Conservation (phyloP, 192 early-diverging fungal species). For the Geranomyces variabilis region DNA sequence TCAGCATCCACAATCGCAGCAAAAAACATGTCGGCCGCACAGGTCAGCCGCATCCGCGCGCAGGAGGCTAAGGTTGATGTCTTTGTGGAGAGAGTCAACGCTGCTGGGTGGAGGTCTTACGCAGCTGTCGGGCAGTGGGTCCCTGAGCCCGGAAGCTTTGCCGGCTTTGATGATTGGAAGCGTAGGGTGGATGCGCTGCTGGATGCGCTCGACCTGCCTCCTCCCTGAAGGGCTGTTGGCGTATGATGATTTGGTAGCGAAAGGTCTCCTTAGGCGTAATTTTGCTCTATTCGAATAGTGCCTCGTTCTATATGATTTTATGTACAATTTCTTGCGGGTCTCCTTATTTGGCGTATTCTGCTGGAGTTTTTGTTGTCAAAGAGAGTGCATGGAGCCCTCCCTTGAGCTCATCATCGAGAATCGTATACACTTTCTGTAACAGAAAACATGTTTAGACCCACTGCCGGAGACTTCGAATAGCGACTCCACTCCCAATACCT, state of each 20-base stretch:
- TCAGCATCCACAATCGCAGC: not conserved
- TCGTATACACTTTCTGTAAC: constrained; percentile 62
- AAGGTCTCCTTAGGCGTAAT: too few relatives aligned
- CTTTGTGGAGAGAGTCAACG: not conserved
- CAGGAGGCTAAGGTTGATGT: not conserved
- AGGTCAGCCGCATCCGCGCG: not conserved
- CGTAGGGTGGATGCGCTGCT: not conserved
- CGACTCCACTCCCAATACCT: constrained; percentile 19
- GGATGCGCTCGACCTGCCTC: not conserved
- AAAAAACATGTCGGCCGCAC: not conserved
- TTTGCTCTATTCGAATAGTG: too few relatives aligned
- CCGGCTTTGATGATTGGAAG: not conserved
- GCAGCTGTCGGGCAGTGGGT: not conserved
- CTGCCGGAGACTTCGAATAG: not conserved
- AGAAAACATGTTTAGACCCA: not conserved
- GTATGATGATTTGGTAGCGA: too few relatives aligned
- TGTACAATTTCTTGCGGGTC: not conserved
- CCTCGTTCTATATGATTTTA: not conserved
- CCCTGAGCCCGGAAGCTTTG: not conserved
- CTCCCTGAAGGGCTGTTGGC: too few relatives aligned
- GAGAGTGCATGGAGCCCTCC: constrained; percentile 73
- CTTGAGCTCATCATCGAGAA: constrained; percentile 74
- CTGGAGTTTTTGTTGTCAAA: constrained; percentile 76
- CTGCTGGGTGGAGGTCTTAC: not conserved
- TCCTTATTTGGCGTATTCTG: constrained; percentile 47